Conservation (phyloP, 2,329 filamentous ascomycete genomes). For the Thermomyces lanuginosus region DNA sequence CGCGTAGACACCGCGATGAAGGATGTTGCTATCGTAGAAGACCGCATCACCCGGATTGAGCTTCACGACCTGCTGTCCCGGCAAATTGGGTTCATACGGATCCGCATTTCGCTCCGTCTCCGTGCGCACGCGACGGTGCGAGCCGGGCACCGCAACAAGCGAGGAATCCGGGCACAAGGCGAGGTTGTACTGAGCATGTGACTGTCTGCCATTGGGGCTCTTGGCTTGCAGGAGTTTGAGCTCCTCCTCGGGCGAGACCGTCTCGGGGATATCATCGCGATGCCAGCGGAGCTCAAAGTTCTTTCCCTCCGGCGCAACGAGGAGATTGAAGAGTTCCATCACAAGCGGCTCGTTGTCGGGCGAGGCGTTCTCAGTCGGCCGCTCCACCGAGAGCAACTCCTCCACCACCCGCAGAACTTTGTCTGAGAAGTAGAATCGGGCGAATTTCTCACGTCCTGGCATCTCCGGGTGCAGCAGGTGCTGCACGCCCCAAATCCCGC, state of each 20-base stretch:
- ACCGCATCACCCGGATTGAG: slow-evolving; percentile 61
- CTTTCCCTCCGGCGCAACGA: slow-evolving; percentile 50
- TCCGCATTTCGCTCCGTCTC: slow-evolving; percentile 49
- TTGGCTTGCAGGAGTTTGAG: slow-evolving; percentile 39
- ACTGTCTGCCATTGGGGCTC: slow-evolving; percentile 32
- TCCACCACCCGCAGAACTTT: slow-evolving; percentile 47
- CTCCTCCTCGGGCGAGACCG: slow-evolving; percentile 52
- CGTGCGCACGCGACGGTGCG: slow-evolving; percentile 56
- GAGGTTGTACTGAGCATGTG: slow-evolving; percentile 77
- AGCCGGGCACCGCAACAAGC: slow-evolving; percentile 61
- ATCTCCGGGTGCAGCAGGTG: slow-evolving; percentile 63
- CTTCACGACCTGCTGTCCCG: slow-evolving; percentile 48
- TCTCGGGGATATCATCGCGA: slow-evolving; percentile 61
- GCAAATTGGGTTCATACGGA: slow-evolving; percentile 46
- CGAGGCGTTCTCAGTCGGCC: too few relatives aligned
- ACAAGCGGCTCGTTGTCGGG: slow-evolving; percentile 48
- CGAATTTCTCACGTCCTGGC: slow-evolving; percentile 45
- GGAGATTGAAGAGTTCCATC: slow-evolving; percentile 78
- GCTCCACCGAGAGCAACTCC: slow-evolving; percentile 39
- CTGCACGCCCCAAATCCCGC: slow-evolving; percentile 80
- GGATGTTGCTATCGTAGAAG: slow-evolving; percentile 83
- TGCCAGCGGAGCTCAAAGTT: slow-evolving; percentile 73
- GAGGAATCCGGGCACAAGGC: slow-evolving; percentile 60
- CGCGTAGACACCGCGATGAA: slow-evolving; percentile 34
- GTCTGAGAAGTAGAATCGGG: slow-evolving; percentile 54